These are phyloP conservation scores for Xanthoceras sorbifolium DNA, from an alignment of 345 rosid species.

Conservation along the genomic window DNA sequence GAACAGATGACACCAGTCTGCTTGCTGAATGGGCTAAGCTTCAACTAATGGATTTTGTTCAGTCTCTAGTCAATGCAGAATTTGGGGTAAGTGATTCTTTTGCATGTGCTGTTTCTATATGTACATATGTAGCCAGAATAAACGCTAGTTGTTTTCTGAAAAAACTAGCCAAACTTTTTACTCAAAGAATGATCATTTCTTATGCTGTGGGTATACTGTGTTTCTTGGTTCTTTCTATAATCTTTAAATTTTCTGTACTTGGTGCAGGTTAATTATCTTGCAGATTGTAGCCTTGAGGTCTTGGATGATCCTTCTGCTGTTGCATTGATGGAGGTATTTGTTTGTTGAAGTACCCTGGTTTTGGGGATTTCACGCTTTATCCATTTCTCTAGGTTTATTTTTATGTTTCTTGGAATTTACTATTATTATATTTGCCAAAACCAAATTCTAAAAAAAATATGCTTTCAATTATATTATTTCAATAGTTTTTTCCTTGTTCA, in stretches of 20 bases:
- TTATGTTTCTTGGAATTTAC: neutral
- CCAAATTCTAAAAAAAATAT: neutral
- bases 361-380: neutral
- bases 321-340: conserved; percentile 75
- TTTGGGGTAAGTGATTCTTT: conserved; percentile 59
- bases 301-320: conserved; percentile 86
- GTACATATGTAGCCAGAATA: neutral
- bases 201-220: neutral
- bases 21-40: conserved; percentile 77
- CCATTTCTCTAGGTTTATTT: neutral
- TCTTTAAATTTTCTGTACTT: conserved; percentile 1
- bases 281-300: conserved; percentile 85
- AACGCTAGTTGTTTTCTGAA: neutral
- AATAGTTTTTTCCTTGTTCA: neutral
- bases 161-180: conserved; percentile 1
- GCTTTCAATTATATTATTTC: neutral
- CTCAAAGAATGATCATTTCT: neutral
- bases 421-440: conserved; percentile 13
- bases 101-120: conserved; percentile 2
- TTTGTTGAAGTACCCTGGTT: neutral
- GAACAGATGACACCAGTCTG: conserved; percentile 37
- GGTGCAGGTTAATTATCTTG: conserved; percentile 75
- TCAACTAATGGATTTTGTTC: conserved; percentile 92
- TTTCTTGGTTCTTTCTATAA: neutral
- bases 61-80: conserved; percentile 66